Base-by-base conservation (phyloP, 176 grass and related monocot genomes). In the Cenchrus fungigraminus region DNA sequence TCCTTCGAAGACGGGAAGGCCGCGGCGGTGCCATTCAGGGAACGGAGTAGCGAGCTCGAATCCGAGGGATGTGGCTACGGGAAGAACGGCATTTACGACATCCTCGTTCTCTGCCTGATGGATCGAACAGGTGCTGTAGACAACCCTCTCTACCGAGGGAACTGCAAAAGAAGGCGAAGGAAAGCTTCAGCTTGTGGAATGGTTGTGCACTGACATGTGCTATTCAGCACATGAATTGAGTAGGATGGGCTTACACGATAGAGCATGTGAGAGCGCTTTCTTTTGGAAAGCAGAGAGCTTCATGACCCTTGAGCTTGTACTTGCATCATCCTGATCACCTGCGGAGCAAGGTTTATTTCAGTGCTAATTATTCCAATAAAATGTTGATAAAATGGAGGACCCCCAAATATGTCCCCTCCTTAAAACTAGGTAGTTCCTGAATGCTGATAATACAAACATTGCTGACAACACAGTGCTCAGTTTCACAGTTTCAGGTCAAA, bases 71-170 rank as follows among this genome's bases (percentile, higher is more conserved):
- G 85, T 80, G 5, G 93, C 93, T 54, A 94, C 55, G 59, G 96
- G 96, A 55, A 98, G 81, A 47, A 98, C 84, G 0, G 91, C 88
- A 32, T 55, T 91, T 2, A 98, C 83, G 4, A 98, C 96, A 46
- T 95, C 96, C 79, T 98, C 96, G 34, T 98, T 98, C 80, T 98
- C 96, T 75, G 83, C 89, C 79, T 90, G 93, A 60, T 95, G 85
- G 62, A 95, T 82, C 13, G 96, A 98, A 73, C 93, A 98, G 4
- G 96, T 98, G 85, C 96, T 98, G 70, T 98, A 98, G 20, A 92
- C 89, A 6, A 98, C 71, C 73, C 91, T 88, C 79, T 95, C 86
- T 13, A 98, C 89, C 0, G 88, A 85, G 29, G 96, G 96, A 76
- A 95, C 96, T 98, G 65, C 37, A 86, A 77, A 77, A 17, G 69